A percentile compares a stretch with the other conserved stretches of the same genome.
phyloP scores from a whole-genome alignment of 129 eudicot species.

The Artemisia argyi region DNA sequence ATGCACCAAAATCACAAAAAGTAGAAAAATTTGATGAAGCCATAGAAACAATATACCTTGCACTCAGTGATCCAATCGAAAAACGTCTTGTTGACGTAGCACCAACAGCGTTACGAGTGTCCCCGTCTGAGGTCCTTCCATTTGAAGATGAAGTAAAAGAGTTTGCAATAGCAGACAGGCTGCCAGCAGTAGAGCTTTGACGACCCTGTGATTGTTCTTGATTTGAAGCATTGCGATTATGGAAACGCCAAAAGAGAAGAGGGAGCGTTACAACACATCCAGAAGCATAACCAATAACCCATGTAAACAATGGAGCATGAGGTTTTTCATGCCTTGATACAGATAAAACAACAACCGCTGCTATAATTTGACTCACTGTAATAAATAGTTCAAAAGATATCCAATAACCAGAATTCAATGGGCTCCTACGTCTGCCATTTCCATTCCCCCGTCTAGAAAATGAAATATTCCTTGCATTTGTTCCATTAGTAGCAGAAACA shows the following conservation, averaged over 20 bases:
- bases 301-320: slow-evolving; percentile 73
- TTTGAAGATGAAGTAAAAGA: slow-evolving; percentile 47
- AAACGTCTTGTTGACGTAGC: slow-evolving; percentile 47
- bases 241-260: slow-evolving; percentile 91
- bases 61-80: slow-evolving; percentile 36
- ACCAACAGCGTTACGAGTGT: slow-evolving; percentile 36
- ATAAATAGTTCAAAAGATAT: slow-evolving; percentile 80
- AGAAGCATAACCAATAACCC: slow-evolving; percentile 94
- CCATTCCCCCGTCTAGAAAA: slow-evolving; percentile 57
- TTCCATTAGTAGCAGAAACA: slow-evolving; percentile 42
- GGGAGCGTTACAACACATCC: slow-evolving; percentile 94
- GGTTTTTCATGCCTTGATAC: slow-evolving; percentile 79
- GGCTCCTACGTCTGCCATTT: slow-evolving; percentile 77
- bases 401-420: slow-evolving; percentile 91
- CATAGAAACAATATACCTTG: slow-evolving; percentile 47
- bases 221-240: slow-evolving; percentile 66
- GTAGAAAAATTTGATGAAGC: not conserved
- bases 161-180: slow-evolving; percentile 33
- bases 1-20: slow-evolving; percentile 5
- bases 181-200: too few relatives aligned
- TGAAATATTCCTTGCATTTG: slow-evolving; percentile 73
- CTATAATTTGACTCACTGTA: slow-evolving; percentile 86
- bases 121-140: slow-evolving; percentile 52
- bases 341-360: slow-evolving; percentile 76
- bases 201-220: slow-evolving; percentile 42